These are phyloP conservation scores for Papiliotrema fonsecae DNA, from an alignment of 1,284 basidiomycete species.

Conservation along the genomic window DNA sequence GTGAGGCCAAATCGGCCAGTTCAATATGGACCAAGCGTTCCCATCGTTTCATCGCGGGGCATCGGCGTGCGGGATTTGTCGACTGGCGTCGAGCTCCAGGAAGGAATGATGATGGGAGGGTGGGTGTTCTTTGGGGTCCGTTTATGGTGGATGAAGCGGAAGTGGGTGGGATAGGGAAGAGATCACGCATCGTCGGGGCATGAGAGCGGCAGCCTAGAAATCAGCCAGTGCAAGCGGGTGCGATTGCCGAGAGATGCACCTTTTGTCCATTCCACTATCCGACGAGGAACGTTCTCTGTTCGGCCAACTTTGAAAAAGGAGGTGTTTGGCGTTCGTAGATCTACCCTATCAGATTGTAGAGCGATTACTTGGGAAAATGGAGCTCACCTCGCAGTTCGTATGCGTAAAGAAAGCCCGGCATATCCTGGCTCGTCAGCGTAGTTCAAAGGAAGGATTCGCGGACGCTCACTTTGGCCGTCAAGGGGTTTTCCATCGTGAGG, in stretches of 20 bases:
- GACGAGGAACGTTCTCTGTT: slow-evolving; percentile 46
- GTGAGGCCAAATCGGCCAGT: slow-evolving; percentile 33
- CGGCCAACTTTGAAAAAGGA: slow-evolving; percentile 46
- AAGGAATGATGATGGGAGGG: slow-evolving; percentile 23
- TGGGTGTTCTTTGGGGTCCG: neutral
- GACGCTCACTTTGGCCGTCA: slow-evolving; percentile 39
- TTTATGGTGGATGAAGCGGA: neutral
- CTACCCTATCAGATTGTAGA: slow-evolving; percentile 15
- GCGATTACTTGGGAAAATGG: too few relatives aligned
- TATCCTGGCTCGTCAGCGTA: slow-evolving; percentile 23
- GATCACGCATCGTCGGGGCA: slow-evolving; percentile 8
- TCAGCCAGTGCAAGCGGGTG: neutral
- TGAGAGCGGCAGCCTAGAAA: slow-evolving; percentile 2
- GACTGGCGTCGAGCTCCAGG: slow-evolving; percentile 29
- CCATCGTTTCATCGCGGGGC: slow-evolving; percentile 40
- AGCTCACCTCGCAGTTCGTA: slow-evolving; percentile 43
- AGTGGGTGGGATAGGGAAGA: slow-evolving; percentile 33
- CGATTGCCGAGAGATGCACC: slow-evolving; percentile 20
- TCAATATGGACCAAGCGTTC: slow-evolving; percentile 47
- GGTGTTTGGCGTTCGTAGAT: slow-evolving; percentile 24
- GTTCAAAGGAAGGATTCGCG: neutral
- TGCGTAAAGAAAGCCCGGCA: slow-evolving; percentile 43
- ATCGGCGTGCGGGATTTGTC: slow-evolving; percentile 11
- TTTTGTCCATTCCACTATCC: slow-evolving; percentile 45
- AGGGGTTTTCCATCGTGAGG: slow-evolving; percentile 44